Evolutionary conservation across 2,329 filamentous ascomycete genomes (phyloP).

Genomic region (Pestalotiopsis fici): DNA sequence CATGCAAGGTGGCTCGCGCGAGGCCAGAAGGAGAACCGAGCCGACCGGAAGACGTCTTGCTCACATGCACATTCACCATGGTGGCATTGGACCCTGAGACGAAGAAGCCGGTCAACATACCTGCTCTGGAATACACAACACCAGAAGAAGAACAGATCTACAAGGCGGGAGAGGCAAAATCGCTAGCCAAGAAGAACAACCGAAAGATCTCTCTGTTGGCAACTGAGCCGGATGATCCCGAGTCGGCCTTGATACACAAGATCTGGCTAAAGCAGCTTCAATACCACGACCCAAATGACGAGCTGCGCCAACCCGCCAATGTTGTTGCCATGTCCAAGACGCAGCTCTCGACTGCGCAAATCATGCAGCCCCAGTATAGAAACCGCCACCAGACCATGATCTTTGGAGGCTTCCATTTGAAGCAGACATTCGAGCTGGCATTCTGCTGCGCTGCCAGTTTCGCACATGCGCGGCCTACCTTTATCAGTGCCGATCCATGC

Average conservation of each 20-base stretch:
- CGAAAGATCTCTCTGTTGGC: conserved; percentile 63
- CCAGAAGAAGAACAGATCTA: conserved; percentile 66
- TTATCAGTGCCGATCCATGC: conserved; percentile 71
- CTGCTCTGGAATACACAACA: conserved; percentile 59
- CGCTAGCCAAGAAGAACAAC: conserved; percentile 61
- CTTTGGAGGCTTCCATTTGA: conserved; percentile 74
- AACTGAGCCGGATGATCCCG: conserved; percentile 69
- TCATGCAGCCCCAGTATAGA: conserved; percentile 68
- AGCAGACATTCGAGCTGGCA: conserved; percentile 74
- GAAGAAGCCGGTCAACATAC: conserved; percentile 62
- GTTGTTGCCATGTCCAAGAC: conserved; percentile 61
- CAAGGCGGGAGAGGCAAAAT: conserved; percentile 61
- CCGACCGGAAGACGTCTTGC: conserved; percentile 42
- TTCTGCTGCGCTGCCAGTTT: conserved; percentile 75
- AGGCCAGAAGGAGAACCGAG: conserved; percentile 57
- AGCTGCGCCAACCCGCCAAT: conserved; percentile 33
- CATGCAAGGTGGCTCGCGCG: conserved; percentile 71
- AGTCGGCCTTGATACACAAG: conserved; percentile 70
- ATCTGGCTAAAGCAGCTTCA: conserved; percentile 72
- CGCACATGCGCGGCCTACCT: conserved; percentile 68
- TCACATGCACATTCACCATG: conserved; percentile 69
- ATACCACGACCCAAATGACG: conserved; percentile 48
- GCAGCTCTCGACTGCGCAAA: conserved; percentile 61
- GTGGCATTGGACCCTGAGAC: conserved; percentile 70
- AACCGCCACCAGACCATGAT: conserved; percentile 73